Evolutionary conservation across 768 basidiomycete genomes (phyloP).

Genomic region (Auricularia auricula-judae): DNA sequence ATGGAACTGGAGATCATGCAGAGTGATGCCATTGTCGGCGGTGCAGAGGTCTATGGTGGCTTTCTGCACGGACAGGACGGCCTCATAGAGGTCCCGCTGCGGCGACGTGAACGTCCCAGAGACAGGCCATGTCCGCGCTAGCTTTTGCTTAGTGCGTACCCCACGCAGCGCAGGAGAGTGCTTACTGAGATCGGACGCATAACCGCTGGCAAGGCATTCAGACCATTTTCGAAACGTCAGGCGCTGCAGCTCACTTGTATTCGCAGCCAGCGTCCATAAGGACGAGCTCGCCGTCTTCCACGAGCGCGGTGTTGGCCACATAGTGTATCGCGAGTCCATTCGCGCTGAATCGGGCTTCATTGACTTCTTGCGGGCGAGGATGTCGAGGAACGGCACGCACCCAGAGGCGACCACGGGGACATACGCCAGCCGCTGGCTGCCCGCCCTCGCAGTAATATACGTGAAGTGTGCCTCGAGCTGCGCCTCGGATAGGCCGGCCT

Average conservation of each 20-base stretch:
- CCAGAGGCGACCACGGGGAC: slow-evolving; percentile 97
- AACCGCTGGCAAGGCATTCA: slow-evolving; percentile 43
- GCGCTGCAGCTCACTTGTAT: slow-evolving; percentile 49
- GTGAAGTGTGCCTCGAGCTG: slow-evolving; percentile 77
- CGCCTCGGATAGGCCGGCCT: slow-evolving; percentile 45
- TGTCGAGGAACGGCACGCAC: slow-evolving; percentile 24
- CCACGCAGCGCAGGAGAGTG: slow-evolving; percentile 12
- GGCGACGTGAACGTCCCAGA: slow-evolving; percentile 68
- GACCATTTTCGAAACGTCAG: slow-evolving; percentile 5
- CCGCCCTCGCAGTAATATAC: slow-evolving; percentile 68
- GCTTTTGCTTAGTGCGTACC: slow-evolving; percentile 1
- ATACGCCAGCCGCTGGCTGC: slow-evolving; percentile 85
- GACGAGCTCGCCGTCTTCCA: slow-evolving; percentile 62
- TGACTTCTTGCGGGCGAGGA: not conserved
- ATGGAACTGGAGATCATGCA: slow-evolving; percentile 68
- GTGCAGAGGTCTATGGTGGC: slow-evolving; percentile 50
- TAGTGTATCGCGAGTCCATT: slow-evolving; percentile 93
- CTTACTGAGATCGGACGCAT: slow-evolving; percentile 87
- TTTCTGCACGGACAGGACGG: slow-evolving; percentile 65
- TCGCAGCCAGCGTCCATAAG: slow-evolving; percentile 91
- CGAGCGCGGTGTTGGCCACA: slow-evolving; percentile 75
- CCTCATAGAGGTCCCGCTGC: slow-evolving; percentile 78
- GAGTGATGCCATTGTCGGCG: slow-evolving; percentile 40
- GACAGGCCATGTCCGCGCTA: slow-evolving; percentile 82
- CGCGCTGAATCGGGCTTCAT: slow-evolving; percentile 32